Evolutionary conservation across 2,329 filamentous ascomycete genomes (phyloP), one percentile per base, ranked within the genome.

Genomic region (Cylindrodendrum hubeiense): DNA sequence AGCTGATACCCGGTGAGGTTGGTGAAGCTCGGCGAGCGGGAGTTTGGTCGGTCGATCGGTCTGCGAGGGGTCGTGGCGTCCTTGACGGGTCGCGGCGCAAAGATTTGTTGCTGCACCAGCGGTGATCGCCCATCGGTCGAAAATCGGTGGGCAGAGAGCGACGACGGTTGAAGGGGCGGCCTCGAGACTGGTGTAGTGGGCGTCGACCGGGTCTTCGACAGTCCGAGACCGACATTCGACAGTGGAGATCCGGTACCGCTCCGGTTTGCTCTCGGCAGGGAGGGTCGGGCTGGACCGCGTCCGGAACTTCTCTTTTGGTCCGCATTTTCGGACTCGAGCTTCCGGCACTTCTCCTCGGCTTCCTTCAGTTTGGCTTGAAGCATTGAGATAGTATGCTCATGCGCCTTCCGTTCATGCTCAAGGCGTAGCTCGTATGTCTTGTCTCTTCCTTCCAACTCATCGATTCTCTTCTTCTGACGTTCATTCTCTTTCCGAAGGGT

Each of bases 361-460:
- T 78, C 78, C 24, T 78, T 76, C 1, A 83, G 68, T 34, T 79
- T 76, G 33, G 72, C 72, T 41, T 80, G 76, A 13, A 83, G 71
- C 15, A 68, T 71, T 3, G 75, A 65, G 10, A 79, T 71, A 30
- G 76, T 73, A 17, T 80, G 76, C 15, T 77, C 75, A 19, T 80
- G 77, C 10, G 67, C 70, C 52, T 74, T 76, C 7, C 79, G 74
- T 49, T 80, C 79, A 30, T 81, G 80, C 24, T 77, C 70, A 13
- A 83, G 63, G 1, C 81, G 76, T 10, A 72, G 63, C 53, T 82
- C 77, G 58, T 82, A 83, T 3, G 79, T 83, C 59, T 78, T 74
- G 41, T 82, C 79, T 58, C 75, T 76, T n/a, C 76, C 79, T 56
- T 80, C 77, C n/a, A 83, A 65, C 17, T 78, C 76, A 17, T 74